Evolutionary conservation across 1,284 basidiomycete species (phyloP).

Genomic region (Anthracocystis panici-leucophaei): DNA sequence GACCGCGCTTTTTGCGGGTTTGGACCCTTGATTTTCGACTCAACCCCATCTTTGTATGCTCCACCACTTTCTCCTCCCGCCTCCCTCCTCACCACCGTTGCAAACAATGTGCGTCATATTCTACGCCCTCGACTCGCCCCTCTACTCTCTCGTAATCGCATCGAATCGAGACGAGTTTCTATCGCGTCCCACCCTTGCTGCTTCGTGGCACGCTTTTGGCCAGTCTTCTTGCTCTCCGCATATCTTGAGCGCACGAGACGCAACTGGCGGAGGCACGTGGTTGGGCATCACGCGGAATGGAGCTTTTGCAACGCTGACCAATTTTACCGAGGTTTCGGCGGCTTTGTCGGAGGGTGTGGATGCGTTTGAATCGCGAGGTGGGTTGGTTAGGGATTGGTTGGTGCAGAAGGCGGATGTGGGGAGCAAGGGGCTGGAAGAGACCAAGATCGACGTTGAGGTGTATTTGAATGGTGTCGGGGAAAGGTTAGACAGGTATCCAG

Average conservation of each 20-base stretch:
- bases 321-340: conserved; percentile 54
- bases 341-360: conserved; percentile 27
- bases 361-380: conserved; percentile 46
- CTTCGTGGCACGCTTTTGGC: conserved; percentile 55
- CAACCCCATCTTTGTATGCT: background rate
- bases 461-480: conserved; percentile 18
- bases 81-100: background rate
- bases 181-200: conserved; percentile 39
- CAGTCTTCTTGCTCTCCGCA: background rate
- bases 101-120: conserved; percentile 53
- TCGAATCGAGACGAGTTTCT: conserved; percentile 63
- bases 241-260: conserved; percentile 49
- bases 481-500: conserved; percentile 40
- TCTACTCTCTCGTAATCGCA: conserved; percentile 49
- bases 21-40: no score
- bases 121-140: conserved; percentile 35
- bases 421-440: background rate
- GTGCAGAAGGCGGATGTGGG: background rate
- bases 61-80: background rate
- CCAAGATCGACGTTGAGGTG: background rate
- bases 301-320: conserved; percentile 55
- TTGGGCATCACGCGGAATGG: conserved; percentile 53
- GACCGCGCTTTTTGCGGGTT: no score
- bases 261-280: conserved; percentile 62
- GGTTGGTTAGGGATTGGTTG: conserved; percentile 50